Percentiles rank a stretch among this genome's conserved stretches.
Conservation (phyloP, 345 rosid genomes). For the sweet orange (Citrus sinensis) region DNA sequence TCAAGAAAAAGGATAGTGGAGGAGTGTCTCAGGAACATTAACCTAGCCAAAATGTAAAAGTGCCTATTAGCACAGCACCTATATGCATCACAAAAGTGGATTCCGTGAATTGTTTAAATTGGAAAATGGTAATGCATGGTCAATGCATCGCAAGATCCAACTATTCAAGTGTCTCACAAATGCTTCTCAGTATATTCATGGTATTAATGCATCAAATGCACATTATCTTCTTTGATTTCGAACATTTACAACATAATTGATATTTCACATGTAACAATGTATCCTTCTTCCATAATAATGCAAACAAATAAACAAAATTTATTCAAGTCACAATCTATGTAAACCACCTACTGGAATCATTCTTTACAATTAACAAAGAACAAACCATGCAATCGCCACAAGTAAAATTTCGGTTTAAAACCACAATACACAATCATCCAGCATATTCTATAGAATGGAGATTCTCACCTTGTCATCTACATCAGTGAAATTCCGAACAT, state of each 20-base stretch:
- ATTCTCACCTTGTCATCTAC: constrained; percentile 82
- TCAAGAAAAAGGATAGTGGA: neutral
- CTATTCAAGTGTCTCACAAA: neutral
- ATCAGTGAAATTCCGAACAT: constrained; percentile 85
- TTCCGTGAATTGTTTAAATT: neutral
- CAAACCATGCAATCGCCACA: neutral
- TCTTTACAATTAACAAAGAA: neutral
- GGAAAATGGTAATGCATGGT: neutral
- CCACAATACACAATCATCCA: neutral
- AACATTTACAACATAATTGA: neutral
- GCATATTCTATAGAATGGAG: neutral
- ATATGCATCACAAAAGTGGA: neutral
- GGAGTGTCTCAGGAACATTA: too few relatives aligned
- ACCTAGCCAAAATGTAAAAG: neutral
- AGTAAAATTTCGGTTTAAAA: neutral
- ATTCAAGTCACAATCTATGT: neutral
- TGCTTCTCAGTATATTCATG: neutral
- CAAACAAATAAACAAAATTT: neutral
- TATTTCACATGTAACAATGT: neutral
- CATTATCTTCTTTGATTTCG: neutral
- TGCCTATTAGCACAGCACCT: neutral
- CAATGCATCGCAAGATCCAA: neutral
- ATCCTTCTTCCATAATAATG: neutral
- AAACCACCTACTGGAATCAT: neutral
- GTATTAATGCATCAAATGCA: neutral